Evolutionary conservation across 139 green algal genomes (phyloP), one percentile per base, ranked within the genome.

Genomic region (Volvox reticuliferus): DNA sequence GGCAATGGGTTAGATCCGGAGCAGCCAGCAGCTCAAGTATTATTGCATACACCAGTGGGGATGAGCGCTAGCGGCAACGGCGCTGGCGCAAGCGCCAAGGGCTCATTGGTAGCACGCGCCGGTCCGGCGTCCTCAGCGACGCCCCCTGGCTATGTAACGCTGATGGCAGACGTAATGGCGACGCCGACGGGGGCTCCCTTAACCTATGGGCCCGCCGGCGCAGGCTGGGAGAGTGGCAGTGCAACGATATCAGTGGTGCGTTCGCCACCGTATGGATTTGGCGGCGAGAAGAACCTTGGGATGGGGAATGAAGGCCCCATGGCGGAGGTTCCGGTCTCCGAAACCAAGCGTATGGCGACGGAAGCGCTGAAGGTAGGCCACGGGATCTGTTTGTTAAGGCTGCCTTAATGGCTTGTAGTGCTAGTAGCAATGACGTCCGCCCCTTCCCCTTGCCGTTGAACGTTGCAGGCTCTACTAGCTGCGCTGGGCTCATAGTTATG

Each of bases 81-180:
- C 37, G 21, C 12, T 20, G 78, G 5, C 76, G 76, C 76, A 37
- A 44, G 36, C 44, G 9, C 9, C 44, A 55, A 55, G 44, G 44
- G 44, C 20, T 17, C 22, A n/a, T 61, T 20, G 17, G 0, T 55
- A 14, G 2, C n/a, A 18, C 76, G 2, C 1, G 76, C 13, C 76
- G 76, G 67, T 75, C 22, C 71, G 20, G 26, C 71, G 71, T 2
- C 71, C 26, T 79, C 71, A 32, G 71, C n/a, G 9, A 24, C 62
- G 81, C 63, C 61, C 82, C 65, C 24, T 55, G 44, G 44, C 0
- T 88, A 88, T 36, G 63, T 67, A 12, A 63, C 62, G 82, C 82
- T 88, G 30, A 37, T 89, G 36, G 35, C 22, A 28, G 83, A 80
- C 21, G 83, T 68, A 0, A 89, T 89, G 67, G 68, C 30, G 26